These are phyloP conservation scores for Kwoniella heveanensis DNA, from an alignment of 768 basidiomycete genomes.

Conservation along the genomic window DNA sequence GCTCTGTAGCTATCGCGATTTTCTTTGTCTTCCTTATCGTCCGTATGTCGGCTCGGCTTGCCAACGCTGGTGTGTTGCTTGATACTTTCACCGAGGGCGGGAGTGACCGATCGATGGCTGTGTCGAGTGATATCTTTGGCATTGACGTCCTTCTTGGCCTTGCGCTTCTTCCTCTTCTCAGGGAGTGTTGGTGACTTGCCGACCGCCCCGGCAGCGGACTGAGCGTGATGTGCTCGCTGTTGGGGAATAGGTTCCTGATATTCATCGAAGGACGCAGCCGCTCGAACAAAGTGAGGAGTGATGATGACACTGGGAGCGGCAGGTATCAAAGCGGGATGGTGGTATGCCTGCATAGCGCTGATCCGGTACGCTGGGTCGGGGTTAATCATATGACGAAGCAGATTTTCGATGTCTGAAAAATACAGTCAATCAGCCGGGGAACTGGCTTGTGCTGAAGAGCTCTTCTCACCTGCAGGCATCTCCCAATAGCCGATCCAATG, in stretches of 20 bases:
- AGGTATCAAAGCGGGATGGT: conserved; percentile 46
- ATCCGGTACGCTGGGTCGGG: conserved; percentile 43
- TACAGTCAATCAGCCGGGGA: background rate
- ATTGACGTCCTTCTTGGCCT: conserved; percentile 20
- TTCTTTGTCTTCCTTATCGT: conserved; percentile 12
- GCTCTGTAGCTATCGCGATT: conserved; percentile 8
- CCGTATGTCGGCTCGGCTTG: conserved; percentile 4
- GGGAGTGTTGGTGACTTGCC: background rate
- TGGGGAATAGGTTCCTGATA: conserved; percentile 21
- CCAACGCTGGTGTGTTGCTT: conserved; percentile 42
- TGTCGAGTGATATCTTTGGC: background rate
- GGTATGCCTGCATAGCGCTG: conserved; percentile 48
- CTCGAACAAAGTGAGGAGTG: conserved; percentile 54
- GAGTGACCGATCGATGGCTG: conserved; percentile 23
- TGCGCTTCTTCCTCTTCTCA: conserved; percentile 33
- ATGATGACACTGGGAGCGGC: conserved; percentile 40
- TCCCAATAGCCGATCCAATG: conserved; percentile 84
- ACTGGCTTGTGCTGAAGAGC: background rate
- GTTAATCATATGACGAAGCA: conserved; percentile 47
- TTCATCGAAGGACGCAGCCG: conserved; percentile 41
- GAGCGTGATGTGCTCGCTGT: conserved; percentile 7
- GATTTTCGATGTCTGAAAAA: conserved; percentile 38
- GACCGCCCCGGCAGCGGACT: conserved; percentile 1
- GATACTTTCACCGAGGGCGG: conserved; percentile 43
- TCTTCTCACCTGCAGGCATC: conserved; percentile 62